Conservation (phyloP, 1,139 yeast species). For the Cylindricascospora bacillispora region DNA sequence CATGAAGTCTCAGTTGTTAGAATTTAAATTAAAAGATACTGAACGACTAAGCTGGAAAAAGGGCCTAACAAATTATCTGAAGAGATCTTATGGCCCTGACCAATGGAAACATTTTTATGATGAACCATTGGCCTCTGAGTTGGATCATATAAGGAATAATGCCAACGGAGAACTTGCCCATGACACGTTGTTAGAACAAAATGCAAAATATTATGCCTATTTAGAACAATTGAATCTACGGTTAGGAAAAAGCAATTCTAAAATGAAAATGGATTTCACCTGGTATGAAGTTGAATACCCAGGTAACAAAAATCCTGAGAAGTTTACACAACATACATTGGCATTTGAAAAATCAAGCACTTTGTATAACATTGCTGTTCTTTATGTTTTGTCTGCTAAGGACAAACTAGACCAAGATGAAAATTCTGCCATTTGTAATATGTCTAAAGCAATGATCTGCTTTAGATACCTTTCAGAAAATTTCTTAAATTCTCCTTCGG, state of each 20-base stretch:
- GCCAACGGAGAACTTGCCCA: constrained; percentile 40
- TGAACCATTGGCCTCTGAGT: constrained; percentile 15
- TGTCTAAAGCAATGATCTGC: constrained; percentile 74
- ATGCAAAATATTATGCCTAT: constrained; percentile 68
- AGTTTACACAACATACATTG: constrained; percentile 48
- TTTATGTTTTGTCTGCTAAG: constrained; percentile 38
- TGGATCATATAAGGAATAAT: constrained; percentile 20
- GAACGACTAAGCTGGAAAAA: constrained; percentile 22
- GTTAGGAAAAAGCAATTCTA: constrained; percentile 48
- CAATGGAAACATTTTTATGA: constrained; percentile 24
- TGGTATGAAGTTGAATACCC: constrained; percentile 65
- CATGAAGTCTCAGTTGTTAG: constrained; percentile 20
- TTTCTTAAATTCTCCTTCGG: constrained; percentile 81
- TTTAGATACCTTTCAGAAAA: constrained; percentile 62
- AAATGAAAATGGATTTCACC: constrained; percentile 49
- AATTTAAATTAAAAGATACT: constrained; percentile 21
- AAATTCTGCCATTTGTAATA: constrained; percentile 47
- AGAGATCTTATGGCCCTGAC: constrained; percentile 20
- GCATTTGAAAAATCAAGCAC: constrained; percentile 87
- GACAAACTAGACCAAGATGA: constrained; percentile 32
- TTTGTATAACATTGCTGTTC: constrained; percentile 60
- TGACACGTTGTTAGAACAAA: constrained; percentile 33
- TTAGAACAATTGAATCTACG: constrained; percentile 69
- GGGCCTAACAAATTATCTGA: constrained; percentile 19
- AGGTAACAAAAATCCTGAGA: constrained; percentile 28